Conservation (phyloP, 805 yeast genomes). For the Ogataea pini region DNA sequence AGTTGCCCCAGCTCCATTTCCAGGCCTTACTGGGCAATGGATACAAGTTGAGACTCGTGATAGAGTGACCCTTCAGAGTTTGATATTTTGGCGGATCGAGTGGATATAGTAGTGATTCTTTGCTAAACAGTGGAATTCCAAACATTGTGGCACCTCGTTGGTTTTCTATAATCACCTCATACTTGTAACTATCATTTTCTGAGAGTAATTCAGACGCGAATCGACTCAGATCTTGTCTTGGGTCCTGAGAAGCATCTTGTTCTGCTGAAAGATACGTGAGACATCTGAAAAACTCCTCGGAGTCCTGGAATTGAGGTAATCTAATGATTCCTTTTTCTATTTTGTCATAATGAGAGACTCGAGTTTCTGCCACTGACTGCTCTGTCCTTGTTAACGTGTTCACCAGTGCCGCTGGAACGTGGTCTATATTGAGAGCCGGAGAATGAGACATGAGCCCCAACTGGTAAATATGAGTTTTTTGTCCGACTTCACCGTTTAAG, state of each 20-base stretch:
- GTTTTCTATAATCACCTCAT: slow-evolving; percentile 52
- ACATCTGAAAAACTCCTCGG: slow-evolving; percentile 30
- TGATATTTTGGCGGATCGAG: slow-evolving; percentile 54
- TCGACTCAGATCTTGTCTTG: slow-evolving; percentile 14
- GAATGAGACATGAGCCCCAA: too few relatives aligned
- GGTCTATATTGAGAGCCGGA: not conserved
- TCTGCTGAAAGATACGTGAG: slow-evolving; percentile 23
- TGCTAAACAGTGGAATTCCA: slow-evolving; percentile 52
- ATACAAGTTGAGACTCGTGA: slow-evolving; percentile 33
- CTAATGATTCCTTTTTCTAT: slow-evolving; percentile 30
- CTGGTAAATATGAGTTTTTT: too few relatives aligned
- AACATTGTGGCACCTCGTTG: slow-evolving; percentile 54
- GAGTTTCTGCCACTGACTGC: slow-evolving; percentile 12
- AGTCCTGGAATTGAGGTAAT: slow-evolving; percentile 33
- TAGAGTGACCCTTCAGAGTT: slow-evolving; percentile 41
- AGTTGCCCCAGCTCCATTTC: slow-evolving; percentile 56
- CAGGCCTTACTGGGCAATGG: slow-evolving; percentile 54
- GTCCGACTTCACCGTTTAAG: not conserved
- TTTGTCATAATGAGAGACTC: slow-evolving; percentile 27
- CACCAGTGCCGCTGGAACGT: slow-evolving; percentile 1
- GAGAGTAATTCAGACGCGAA: slow-evolving; percentile 10
- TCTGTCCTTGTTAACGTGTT: slow-evolving; percentile 4
- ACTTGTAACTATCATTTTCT: slow-evolving; percentile 14
- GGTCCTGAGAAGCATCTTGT: slow-evolving; percentile 10
- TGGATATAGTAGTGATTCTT: slow-evolving; percentile 46